Percentiles rank a stretch among this genome's conserved stretches.
Evolutionary conservation across 2,329 filamentous ascomycete species (phyloP).

Genomic region (Fusarium beomiforme): DNA sequence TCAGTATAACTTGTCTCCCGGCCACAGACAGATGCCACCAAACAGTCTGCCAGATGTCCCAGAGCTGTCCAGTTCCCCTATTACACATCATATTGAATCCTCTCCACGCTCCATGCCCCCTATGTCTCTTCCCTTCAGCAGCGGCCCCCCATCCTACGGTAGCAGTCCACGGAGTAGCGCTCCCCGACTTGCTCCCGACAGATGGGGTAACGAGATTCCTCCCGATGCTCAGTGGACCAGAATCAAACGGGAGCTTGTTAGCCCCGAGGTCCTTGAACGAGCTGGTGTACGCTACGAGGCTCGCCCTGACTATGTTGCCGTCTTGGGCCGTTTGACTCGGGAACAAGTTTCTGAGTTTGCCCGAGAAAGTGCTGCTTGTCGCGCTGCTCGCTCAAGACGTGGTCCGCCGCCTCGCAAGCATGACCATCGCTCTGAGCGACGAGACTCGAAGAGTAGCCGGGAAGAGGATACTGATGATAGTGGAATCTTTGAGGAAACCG

Average conservation of each 20-base stretch:
- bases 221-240: constrained; percentile 69
- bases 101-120: constrained; percentile 55
- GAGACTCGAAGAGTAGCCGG: constrained; percentile 49
- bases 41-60: constrained; percentile 39
- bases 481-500: constrained; percentile 45
- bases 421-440: constrained; percentile 27
- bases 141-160: constrained; percentile 48
- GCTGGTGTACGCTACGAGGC: constrained; percentile 69
- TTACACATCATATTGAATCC: constrained; percentile 44
- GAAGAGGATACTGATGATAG: constrained; percentile 47
- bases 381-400: constrained; percentile 50
- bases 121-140: constrained; percentile 41
- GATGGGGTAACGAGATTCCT: constrained; percentile 64
- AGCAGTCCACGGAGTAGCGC: constrained; percentile 44
- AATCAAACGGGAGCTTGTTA: constrained; percentile 64
- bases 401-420: constrained; percentile 16
- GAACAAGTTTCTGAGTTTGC: constrained; percentile 64
- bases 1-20: constrained; percentile 51
- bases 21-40: constrained; percentile 49
- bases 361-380: constrained; percentile 58
- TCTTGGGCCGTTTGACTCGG: constrained; percentile 64
- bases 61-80: constrained; percentile 50
- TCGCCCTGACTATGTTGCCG: constrained; percentile 68
- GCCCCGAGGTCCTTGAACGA: constrained; percentile 65
- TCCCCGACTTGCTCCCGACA: constrained; percentile 63